Conservation (phyloP, 495 filamentous ascomycete species). For the Trichoderma reesei region DNA sequence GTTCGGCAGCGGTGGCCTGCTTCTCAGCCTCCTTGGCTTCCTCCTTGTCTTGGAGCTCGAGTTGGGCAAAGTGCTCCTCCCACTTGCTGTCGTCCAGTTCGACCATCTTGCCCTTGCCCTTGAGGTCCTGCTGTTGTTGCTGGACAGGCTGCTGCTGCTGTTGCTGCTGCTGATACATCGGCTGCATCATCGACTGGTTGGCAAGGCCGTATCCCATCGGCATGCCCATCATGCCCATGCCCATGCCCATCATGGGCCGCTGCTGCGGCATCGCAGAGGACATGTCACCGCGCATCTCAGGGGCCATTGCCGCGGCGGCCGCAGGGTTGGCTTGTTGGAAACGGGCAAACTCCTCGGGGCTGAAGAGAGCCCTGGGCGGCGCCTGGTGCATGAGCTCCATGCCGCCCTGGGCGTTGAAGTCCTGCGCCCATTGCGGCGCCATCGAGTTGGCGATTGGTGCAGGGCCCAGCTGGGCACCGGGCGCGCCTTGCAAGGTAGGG, state of each 20-base stretch:
- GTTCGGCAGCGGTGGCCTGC: conserved; percentile 69
- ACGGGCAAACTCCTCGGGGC: conserved; percentile 72
- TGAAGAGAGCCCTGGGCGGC: conserved; percentile 54
- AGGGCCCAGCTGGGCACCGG: conserved; percentile 21
- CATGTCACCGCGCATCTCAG: conserved; percentile 24
- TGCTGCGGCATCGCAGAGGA: conserved; percentile 16
- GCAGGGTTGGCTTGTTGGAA: conserved; percentile 63
- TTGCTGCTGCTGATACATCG: conserved; percentile 42
- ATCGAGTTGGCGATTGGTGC: conserved; percentile 44
- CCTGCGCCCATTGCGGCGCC: conserved; percentile 47
- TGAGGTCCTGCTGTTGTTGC: conserved; percentile 43
- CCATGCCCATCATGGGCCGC: conserved; percentile 43
- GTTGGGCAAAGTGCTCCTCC: conserved; percentile 89
- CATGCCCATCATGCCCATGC: conserved; percentile 35
- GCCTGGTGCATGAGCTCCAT: conserved; percentile 74
- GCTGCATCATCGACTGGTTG: conserved; percentile 25
- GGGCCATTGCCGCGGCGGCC: conserved; percentile 42
- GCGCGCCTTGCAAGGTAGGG: conserved; percentile 27
- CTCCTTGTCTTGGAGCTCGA: conserved; percentile 62
- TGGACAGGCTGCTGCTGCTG: conserved; percentile 37
- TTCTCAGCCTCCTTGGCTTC: conserved; percentile 43
- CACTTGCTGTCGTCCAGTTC: conserved; percentile 90
- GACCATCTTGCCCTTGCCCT: conserved; percentile 84
- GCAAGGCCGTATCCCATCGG: conserved; percentile 23
- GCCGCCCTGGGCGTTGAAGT: conserved; percentile 53